These are phyloP conservation scores for Populus davidiana DNA, from an alignment of 345 rosid species.

Conservation along the genomic window DNA sequence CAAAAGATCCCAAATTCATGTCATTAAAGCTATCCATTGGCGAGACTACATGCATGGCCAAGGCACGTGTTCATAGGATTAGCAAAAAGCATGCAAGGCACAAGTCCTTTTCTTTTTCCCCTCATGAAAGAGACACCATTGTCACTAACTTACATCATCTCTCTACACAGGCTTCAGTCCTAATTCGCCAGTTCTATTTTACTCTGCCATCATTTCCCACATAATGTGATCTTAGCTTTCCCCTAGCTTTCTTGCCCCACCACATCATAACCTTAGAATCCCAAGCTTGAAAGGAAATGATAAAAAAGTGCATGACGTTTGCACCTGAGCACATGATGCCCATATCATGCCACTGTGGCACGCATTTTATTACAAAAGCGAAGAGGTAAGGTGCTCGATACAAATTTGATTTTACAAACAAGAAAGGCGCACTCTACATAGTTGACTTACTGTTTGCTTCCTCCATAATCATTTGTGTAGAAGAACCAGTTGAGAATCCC, in stretches of 20 bases:
- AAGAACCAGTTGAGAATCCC: constrained; percentile 68
- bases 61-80: neutral
- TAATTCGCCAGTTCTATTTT: neutral
- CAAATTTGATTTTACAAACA: neutral
- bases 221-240: too few species aligned
- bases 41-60: neutral
- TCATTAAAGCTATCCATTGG: too few species aligned
- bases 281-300: neutral
- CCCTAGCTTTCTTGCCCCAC: neutral
- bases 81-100: too few species aligned
- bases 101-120: too few species aligned
- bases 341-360: neutral
- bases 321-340: neutral
- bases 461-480: constrained; percentile 42
- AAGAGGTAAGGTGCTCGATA: neutral
- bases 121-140: too few species aligned
- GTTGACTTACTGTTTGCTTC: constrained; percentile 37
- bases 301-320: neutral
- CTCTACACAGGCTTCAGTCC: neutral
- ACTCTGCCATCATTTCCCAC: neutral
- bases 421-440: neutral
- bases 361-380: neutral
- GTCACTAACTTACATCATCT: too few species aligned
- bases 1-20: neutral
- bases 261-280: neutral